Percentiles rank a stretch among this genome's conserved stretches.
Evolutionary conservation across 2,329 filamentous ascomycete genomes (phyloP).

Genomic region (Aspergillus bombycis): DNA sequence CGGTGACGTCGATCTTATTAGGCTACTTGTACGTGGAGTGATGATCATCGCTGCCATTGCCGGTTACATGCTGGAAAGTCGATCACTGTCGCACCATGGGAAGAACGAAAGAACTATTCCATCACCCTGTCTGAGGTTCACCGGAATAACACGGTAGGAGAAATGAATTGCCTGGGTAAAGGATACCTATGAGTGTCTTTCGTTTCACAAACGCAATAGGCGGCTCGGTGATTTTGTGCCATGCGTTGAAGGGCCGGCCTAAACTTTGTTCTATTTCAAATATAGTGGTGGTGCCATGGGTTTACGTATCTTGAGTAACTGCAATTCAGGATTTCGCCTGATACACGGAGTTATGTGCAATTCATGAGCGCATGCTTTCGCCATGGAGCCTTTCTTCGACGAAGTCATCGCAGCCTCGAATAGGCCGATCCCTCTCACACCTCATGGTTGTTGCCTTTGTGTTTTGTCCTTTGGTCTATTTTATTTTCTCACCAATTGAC

Average conservation of each 20-base stretch:
- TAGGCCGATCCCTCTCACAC: too few relatives aligned
- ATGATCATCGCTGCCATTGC: not conserved
- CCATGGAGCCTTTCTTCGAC: not conserved
- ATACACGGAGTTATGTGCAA: not conserved
- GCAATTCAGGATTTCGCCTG: not conserved
- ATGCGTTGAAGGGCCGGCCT: too few relatives aligned
- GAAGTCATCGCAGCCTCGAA: not conserved
- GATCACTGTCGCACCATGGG: not conserved
- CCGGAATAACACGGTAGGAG: not conserved
- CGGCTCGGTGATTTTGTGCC: too few relatives aligned
- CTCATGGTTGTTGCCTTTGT: not conserved
- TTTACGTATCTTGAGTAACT: not conserved
- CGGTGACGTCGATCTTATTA: not conserved
- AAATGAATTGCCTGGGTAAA: not conserved
- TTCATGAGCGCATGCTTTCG: not conserved
- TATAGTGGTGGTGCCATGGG: not conserved
- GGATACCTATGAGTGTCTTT: not conserved
- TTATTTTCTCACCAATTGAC: not conserved
- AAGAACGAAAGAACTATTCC: not conserved
- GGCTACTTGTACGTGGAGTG: too few relatives aligned
- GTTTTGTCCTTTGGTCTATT: not conserved
- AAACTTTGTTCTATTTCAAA: not conserved
- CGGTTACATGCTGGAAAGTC: not conserved
- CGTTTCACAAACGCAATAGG: too few relatives aligned
- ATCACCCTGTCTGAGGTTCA: not conserved